A percentile compares a stretch with the other conserved stretches of the same genome.
phyloP scores from a whole-genome alignment of 2,329 filamentous ascomycete genomes.

The Colletotrichum sp. region DNA sequence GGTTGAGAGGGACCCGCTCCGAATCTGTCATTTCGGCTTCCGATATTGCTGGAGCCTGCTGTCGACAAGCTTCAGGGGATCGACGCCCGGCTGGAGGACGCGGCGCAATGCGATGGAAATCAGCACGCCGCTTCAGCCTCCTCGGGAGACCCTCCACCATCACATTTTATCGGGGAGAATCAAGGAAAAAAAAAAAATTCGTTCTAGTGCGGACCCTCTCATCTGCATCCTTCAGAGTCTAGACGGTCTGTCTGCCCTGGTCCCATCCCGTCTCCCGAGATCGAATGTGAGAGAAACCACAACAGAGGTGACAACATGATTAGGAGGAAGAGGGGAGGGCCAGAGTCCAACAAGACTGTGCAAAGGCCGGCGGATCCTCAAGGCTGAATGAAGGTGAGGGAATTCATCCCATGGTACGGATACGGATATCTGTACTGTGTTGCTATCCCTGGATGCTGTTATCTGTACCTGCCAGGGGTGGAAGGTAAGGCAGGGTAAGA shows the following conservation, averaged over 20 bases:
- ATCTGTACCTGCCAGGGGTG: not conserved
- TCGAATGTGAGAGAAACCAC: not conserved
- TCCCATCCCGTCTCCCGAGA: not conserved
- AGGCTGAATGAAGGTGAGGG: not conserved
- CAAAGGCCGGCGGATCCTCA: not conserved
- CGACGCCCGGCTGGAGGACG: not conserved
- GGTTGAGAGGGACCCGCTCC: not conserved
- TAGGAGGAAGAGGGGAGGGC: not conserved
- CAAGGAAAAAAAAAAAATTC: not conserved
- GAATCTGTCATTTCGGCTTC: constrained; percentile 6
- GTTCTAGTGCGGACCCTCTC: not conserved
- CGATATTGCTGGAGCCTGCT: not conserved
- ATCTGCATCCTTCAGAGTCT: not conserved
- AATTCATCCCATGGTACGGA: not conserved
- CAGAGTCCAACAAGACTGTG: not conserved
- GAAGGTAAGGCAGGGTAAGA: not conserved
- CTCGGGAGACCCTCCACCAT: not conserved
- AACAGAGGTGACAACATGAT: not conserved
- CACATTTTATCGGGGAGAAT: not conserved
- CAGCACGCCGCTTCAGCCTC: constrained; percentile 3
- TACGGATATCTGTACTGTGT: not conserved
- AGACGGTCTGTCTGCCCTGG: not conserved
- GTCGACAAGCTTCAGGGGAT: not conserved
- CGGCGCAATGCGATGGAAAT: not conserved
- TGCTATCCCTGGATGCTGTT: not conserved